Conservation (phyloP, 208 protist species). For the Acanthamoeba rhysodes region DNA sequence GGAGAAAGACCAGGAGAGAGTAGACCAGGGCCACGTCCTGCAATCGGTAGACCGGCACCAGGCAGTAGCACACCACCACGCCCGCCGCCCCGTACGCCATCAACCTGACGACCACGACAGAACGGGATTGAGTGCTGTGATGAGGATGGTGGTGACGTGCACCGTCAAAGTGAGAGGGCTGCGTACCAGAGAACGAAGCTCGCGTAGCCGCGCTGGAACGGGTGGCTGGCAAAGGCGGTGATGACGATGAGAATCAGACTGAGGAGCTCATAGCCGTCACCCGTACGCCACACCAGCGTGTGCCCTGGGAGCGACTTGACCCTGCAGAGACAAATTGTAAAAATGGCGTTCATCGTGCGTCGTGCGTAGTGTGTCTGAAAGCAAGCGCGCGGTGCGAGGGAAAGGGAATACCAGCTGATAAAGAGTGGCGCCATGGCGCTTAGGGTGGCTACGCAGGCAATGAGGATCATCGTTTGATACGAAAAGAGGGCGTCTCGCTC, state of each 20-base stretch:
- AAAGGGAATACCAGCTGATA: background rate
- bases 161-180: background rate
- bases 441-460: slow-evolving; percentile 31
- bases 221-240: slow-evolving; percentile 29
- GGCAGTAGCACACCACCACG: slow-evolving; percentile 37
- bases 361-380: too few species aligned
- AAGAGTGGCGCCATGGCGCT: slow-evolving; percentile 22
- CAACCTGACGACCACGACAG: background rate
- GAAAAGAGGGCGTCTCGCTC: background rate
- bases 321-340: background rate
- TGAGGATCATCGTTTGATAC: slow-evolving; percentile 41
- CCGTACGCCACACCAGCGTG: background rate
- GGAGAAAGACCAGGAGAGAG: slow-evolving; percentile 16
- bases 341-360: background rate
- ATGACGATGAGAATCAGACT: slow-evolving; percentile 33
- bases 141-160: background rate
- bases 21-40: slow-evolving; percentile 30
- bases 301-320: slow-evolving; percentile 14
- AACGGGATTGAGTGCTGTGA: background rate
- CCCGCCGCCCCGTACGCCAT: background rate
- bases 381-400: too few species aligned
- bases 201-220: background rate
- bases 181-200: background rate
- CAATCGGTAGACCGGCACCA: slow-evolving; percentile 11
- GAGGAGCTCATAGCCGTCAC: slow-evolving; percentile 36